Evolutionary conservation across 2,329 filamentous ascomycete species (phyloP).

Genomic region (Aspergillus fischeri): DNA sequence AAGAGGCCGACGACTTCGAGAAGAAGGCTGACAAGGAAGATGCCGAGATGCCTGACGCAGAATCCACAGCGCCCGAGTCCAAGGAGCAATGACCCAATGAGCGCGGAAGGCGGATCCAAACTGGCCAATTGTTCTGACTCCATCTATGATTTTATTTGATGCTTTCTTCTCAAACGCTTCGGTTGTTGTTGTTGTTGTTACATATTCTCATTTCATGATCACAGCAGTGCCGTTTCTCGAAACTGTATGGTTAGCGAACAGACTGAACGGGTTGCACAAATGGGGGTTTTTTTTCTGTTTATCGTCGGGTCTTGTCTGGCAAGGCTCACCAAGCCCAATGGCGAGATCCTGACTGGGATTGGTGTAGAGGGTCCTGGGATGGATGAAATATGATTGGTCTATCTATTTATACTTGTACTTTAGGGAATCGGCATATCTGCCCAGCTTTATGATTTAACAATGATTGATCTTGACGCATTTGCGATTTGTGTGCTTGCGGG

Average conservation of each 20-base stretch:
- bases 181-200: slow-evolving; percentile 2
- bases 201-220: slow-evolving; percentile 2
- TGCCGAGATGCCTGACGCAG: slow-evolving; percentile 35
- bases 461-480: background rate
- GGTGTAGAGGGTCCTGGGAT: background rate
- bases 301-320: background rate
- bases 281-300: slow-evolving; percentile 4
- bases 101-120: slow-evolving; percentile 16
- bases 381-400: background rate
- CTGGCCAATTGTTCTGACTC: slow-evolving; percentile 8
- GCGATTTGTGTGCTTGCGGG: too few species aligned
- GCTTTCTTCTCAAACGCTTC: slow-evolving; percentile 4
- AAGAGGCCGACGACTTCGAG: slow-evolving; percentile 8
- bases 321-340: background rate
- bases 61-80: slow-evolving; percentile 17
- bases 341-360: background rate
- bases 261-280: slow-evolving; percentile 18
- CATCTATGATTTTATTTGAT: slow-evolving; percentile 8
- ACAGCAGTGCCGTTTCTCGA: slow-evolving; percentile 8
- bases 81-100: slow-evolving; percentile 17
- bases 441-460: background rate
- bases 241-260: slow-evolving; percentile 14
- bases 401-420: slow-evolving; percentile 1
- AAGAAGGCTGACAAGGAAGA: slow-evolving; percentile 22
- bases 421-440: background rate